Percentiles rank a stretch among this genome's conserved stretches.
phyloP scores from a whole-genome alignment of 768 basidiomycete genomes.

The Kwoniella shandongensis region DNA sequence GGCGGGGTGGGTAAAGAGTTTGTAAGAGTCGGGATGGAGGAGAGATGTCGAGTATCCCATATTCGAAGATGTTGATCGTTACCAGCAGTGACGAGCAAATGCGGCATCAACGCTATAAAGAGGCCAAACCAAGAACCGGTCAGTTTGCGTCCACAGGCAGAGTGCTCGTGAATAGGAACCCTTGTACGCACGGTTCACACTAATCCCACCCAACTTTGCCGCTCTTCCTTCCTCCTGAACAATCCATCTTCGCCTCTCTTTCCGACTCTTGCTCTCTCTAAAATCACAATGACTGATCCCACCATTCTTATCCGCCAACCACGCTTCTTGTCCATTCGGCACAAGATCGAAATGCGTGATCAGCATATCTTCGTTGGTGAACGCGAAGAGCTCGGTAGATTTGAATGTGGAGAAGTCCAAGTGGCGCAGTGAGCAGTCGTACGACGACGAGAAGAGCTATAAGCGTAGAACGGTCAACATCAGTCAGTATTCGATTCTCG shows the following conservation, averaged over 20 bases:
- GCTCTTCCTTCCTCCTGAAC: slow-evolving; percentile 43
- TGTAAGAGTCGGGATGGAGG: slow-evolving; percentile 18
- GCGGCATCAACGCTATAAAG: slow-evolving; percentile 45
- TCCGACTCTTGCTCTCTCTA: slow-evolving; percentile 33
- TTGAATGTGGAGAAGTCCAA: slow-evolving; percentile 51
- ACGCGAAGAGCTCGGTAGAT: slow-evolving; percentile 53
- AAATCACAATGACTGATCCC: slow-evolving; percentile 53
- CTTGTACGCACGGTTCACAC: slow-evolving; percentile 48
- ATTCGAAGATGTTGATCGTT: slow-evolving; percentile 52
- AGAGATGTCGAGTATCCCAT: slow-evolving; percentile 52
- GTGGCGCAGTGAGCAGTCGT: slow-evolving; percentile 55
- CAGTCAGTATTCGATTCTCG: not conserved
- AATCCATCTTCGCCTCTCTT: slow-evolving; percentile 38
- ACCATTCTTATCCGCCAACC: slow-evolving; percentile 50
- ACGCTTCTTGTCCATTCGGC: slow-evolving; percentile 47
- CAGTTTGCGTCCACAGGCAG: slow-evolving; percentile 8
- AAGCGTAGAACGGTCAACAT: not conserved
- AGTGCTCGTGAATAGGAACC: slow-evolving; percentile 9
- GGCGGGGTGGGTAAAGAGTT: slow-evolving; percentile 11
- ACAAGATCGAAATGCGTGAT: slow-evolving; percentile 55
- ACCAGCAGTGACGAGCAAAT: slow-evolving; percentile 50
- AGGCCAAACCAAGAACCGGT: slow-evolving; percentile 17
- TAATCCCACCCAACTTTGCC: slow-evolving; percentile 54
- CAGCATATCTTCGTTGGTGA: slow-evolving; percentile 51
- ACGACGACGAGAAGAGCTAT: slow-evolving; percentile 54